These are phyloP conservation scores for Hymenoscyphus occultus DNA, from an alignment of 2,329 filamentous ascomycete species.

Conservation along the genomic window DNA sequence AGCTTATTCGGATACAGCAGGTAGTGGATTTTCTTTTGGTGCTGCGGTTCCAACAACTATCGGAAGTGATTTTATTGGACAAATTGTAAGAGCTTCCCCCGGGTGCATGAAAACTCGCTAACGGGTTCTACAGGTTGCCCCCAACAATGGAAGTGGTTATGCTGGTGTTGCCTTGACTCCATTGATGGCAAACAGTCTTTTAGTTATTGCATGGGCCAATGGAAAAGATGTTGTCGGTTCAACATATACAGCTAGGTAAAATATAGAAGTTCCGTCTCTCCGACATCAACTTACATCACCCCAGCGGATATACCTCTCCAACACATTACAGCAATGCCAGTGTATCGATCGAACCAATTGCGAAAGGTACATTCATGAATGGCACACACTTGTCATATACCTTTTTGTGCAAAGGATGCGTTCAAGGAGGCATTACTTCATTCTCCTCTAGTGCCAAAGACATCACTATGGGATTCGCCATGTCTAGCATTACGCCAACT, in stretches of 20 bases:
- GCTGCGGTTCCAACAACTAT: slow-evolving; percentile 49
- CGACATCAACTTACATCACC: slow-evolving; percentile 3
- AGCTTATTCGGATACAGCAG: slow-evolving; percentile 17
- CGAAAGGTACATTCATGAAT: slow-evolving; percentile 50
- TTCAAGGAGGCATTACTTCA: slow-evolving; percentile 36
- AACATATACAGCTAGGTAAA: slow-evolving; percentile 40
- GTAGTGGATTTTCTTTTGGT: slow-evolving; percentile 32
- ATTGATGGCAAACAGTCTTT: slow-evolving; percentile 46
- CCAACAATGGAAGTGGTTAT: slow-evolving; percentile 44
- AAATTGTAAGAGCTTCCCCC: slow-evolving; percentile 43
- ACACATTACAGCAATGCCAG: slow-evolving; percentile 39
- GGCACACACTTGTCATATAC: slow-evolving; percentile 52
- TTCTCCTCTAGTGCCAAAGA: slow-evolving; percentile 26
- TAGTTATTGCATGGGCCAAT: slow-evolving; percentile 50
- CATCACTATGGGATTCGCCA: slow-evolving; percentile 19
- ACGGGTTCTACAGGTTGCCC: slow-evolving; percentile 4
- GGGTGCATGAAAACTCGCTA: not conserved
- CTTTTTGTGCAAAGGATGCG: slow-evolving; percentile 49
- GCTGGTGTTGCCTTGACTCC: slow-evolving; percentile 46
- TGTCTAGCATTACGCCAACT: slow-evolving; percentile 14
- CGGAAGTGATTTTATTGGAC: slow-evolving; percentile 52
- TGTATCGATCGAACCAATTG: slow-evolving; percentile 45
- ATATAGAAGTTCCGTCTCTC: slow-evolving; percentile 27
- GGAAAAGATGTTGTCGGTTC: slow-evolving; percentile 41
- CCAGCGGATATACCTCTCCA: slow-evolving; percentile 47